Conservation (phyloP, 2,329 filamentous ascomycete genomes). For the Tolypocladium sp. region DNA sequence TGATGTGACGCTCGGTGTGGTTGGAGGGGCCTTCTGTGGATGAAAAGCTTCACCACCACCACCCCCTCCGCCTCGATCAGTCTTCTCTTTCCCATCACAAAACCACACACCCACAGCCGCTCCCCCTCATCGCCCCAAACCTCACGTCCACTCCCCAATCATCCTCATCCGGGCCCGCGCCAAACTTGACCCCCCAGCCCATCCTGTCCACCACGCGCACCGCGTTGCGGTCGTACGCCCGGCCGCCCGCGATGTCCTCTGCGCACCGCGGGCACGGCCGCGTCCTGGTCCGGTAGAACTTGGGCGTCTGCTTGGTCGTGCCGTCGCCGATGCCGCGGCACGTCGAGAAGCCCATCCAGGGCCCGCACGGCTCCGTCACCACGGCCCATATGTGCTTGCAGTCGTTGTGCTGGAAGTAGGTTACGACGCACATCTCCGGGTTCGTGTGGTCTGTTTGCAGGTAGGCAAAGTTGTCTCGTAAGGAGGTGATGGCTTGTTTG, state of each 20-base stretch:
- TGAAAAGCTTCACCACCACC: background rate
- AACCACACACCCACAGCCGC: constrained; percentile 15
- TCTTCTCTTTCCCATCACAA: constrained; percentile 12
- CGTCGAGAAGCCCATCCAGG: constrained; percentile 39
- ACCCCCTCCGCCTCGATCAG: background rate
- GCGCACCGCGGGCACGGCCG: constrained; percentile 33
- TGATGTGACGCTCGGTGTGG: too few relatives aligned
- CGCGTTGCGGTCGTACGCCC: constrained; percentile 36
- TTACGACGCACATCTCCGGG: constrained; percentile 36
- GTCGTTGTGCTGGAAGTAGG: constrained; percentile 35
- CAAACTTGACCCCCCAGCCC: constrained; percentile 36
- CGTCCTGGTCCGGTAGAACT: constrained; percentile 23
- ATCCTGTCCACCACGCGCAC: constrained; percentile 35
- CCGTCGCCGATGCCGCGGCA: constrained; percentile 34
- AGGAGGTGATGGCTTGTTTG: too few relatives aligned
- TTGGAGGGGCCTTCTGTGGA: background rate
- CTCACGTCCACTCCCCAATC: constrained; percentile 27
- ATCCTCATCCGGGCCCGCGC: constrained; percentile 30
- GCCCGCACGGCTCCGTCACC: constrained; percentile 36
- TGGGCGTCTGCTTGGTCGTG: constrained; percentile 24
- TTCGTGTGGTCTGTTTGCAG: background rate
- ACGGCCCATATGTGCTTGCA: constrained; percentile 46
- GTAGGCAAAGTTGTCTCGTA: background rate
- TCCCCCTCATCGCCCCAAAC: constrained; percentile 8
- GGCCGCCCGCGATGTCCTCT: constrained; percentile 12